Conservation (phyloP, 2,329 filamentous ascomycete genomes). For the Penicillium vulpinum region DNA sequence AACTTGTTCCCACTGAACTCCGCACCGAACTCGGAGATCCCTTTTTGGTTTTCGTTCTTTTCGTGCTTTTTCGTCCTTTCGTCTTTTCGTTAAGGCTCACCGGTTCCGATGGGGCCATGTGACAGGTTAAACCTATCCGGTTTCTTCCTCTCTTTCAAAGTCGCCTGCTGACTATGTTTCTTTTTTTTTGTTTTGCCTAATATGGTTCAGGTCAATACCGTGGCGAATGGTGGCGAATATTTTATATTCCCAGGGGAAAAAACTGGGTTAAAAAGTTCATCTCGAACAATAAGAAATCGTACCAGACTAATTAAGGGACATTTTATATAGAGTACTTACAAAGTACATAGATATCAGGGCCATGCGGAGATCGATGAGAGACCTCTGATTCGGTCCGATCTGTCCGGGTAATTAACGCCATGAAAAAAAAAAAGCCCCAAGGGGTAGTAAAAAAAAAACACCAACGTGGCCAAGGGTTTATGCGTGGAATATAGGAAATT, state of each 20-base stretch:
- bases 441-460: slow-evolving; percentile 21
- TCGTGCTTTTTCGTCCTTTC: not conserved
- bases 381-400: slow-evolving; percentile 12
- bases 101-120: slow-evolving; percentile 10
- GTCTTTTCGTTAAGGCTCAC: not conserved
- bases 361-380: slow-evolving; percentile 13
- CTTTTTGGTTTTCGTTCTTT: not conserved
- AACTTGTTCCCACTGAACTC: slow-evolving; percentile 16
- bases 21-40: slow-evolving; percentile 21
- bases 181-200: slow-evolving; percentile 2
- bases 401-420: slow-evolving; percentile 22
- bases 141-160: slow-evolving; percentile 22
- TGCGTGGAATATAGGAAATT: not conserved
- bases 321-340: too few relatives aligned
- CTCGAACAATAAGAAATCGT: slow-evolving; percentile 1
- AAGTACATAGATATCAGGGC: not conserved
- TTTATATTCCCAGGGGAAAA: not conserved
- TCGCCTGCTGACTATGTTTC: slow-evolving; percentile 12
- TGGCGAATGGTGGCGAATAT: slow-evolving; percentile 19
- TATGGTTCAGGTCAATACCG: not conserved
- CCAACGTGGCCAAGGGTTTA: not conserved
- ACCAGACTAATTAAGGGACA: not conserved
- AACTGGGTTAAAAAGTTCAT: not conserved
- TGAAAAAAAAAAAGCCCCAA: not conserved
- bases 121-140: slow-evolving; percentile 17